A percentile compares a stretch with the other conserved stretches of the same genome.
These are phyloP conservation scores for Nidula niveotomentosa DNA, from an alignment of 1,284 basidiomycete species.

Conservation along the genomic window DNA sequence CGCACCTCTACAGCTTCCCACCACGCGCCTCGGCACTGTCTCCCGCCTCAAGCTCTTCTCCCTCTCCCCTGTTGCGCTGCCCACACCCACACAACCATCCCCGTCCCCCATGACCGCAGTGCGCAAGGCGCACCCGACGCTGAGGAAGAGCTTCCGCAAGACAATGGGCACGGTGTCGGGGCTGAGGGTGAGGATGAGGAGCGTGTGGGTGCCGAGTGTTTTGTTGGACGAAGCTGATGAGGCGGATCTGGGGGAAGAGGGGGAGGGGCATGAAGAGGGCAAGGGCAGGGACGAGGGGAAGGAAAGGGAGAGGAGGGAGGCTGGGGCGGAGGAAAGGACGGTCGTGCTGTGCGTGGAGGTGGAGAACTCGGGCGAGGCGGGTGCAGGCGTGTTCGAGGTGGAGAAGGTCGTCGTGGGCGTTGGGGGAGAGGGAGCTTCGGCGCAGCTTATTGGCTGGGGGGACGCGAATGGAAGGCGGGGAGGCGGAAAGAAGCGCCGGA, in stretches of 20 bases:
- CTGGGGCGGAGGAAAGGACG: constrained; percentile 78
- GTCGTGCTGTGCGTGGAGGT: constrained; percentile 86
- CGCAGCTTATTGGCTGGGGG: constrained; percentile 70
- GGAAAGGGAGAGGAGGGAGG: constrained; percentile 46
- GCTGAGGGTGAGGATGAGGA: constrained; percentile 86
- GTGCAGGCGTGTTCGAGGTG: constrained; percentile 64
- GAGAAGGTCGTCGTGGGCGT: constrained; percentile 73
- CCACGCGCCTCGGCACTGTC: constrained; percentile 61
- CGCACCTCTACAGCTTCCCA: constrained; percentile 47
- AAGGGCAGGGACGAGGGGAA: no score
- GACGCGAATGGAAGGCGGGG: constrained; percentile 36
- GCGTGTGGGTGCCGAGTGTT: constrained; percentile 83
- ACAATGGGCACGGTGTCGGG: constrained; percentile 77
- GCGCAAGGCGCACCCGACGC: constrained; percentile 51
- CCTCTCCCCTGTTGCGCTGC: constrained; percentile 46
- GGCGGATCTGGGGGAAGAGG: constrained; percentile 28
- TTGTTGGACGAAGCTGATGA: constrained; percentile 44
- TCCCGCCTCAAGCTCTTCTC: constrained; percentile 65
- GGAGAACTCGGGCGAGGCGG: constrained; percentile 69
- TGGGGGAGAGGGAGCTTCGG: constrained; percentile 72
- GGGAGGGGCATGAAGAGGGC: constrained; percentile 49
- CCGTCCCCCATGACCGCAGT: constrained; percentile 43
- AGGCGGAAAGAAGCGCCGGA: constrained; percentile 27
- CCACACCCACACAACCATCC: constrained; percentile 37
- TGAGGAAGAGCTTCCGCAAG: constrained; percentile 85